Percentiles rank a stretch among this genome's conserved stretches.
Evolutionary conservation across 805 yeast genomes (phyloP).

Genomic region (Danielia oregonensis): DNA sequence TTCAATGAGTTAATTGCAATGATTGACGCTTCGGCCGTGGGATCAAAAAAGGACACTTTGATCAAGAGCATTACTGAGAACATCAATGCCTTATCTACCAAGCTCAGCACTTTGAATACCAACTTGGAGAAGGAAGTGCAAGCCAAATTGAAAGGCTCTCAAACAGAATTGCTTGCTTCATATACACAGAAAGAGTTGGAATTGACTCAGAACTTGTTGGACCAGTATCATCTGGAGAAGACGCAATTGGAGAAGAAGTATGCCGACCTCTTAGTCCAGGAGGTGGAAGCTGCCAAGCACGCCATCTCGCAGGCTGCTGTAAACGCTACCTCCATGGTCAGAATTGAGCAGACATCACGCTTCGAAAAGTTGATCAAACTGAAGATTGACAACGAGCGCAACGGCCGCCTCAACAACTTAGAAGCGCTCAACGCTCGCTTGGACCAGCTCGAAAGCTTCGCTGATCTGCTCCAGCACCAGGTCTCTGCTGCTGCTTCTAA

Average conservation of each 20-base stretch:
- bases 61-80: constrained; percentile 31
- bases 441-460: constrained; percentile 54
- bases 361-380: constrained; percentile 56
- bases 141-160: constrained; percentile 30
- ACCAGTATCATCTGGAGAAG: constrained; percentile 62
- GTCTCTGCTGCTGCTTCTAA: constrained; percentile 31
- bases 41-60: constrained; percentile 24
- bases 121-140: constrained; percentile 36
- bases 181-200: constrained; percentile 50
- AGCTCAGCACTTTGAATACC: constrained; percentile 29
- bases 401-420: constrained; percentile 71
- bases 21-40: constrained; percentile 27
- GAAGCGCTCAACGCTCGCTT: constrained; percentile 55
- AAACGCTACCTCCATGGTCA: constrained; percentile 64
- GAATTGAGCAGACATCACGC: constrained; percentile 65
- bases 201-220: constrained; percentile 54
- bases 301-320: constrained; percentile 67
- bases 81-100: constrained; percentile 27
- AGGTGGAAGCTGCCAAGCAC: constrained; percentile 63
- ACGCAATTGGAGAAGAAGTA: constrained; percentile 56
- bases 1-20: constrained; percentile 37
- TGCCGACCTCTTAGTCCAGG: constrained; percentile 53
- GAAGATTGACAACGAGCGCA: constrained; percentile 56
- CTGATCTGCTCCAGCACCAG: constrained; percentile 37
- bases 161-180: constrained; percentile 36